Conservation (phyloP, 2,329 filamentous ascomycete species). For the Fusarium tanahbumbuense region DNA sequence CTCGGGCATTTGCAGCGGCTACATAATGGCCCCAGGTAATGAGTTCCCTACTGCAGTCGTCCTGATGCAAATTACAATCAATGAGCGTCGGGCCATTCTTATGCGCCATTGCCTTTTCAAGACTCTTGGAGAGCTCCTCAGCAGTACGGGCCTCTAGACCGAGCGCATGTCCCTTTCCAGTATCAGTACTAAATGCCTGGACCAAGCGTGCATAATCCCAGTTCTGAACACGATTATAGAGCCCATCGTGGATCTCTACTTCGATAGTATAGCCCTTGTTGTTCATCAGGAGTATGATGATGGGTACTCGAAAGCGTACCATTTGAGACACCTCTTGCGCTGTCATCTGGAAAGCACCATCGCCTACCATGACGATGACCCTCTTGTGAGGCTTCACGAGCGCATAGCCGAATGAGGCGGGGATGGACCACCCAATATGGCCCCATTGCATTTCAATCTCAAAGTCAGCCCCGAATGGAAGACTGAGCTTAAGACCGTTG, state of each 20-base stretch:
- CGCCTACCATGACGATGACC: neutral
- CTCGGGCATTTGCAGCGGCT: neutral
- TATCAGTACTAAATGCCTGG: neutral
- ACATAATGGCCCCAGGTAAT: constrained; percentile 1
- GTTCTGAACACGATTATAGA: neutral
- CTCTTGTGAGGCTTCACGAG: neutral
- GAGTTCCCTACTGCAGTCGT: neutral
- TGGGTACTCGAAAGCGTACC: neutral
- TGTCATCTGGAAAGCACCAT: neutral
- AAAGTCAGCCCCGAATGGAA: neutral
- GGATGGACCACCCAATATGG: neutral
- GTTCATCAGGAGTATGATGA: neutral
- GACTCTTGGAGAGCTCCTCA: neutral
- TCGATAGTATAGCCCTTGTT: neutral
- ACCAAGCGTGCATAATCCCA: neutral
- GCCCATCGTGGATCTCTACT: neutral
- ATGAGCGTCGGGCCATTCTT: neutral
- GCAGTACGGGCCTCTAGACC: neutral
- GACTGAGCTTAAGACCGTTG: neutral
- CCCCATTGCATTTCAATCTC: neutral
- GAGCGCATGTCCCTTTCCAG: neutral
- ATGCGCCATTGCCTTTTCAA: neutral
- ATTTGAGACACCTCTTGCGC: neutral
- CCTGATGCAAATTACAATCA: neutral
- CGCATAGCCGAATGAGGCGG: neutral